Evolutionary conservation across 345 rosid genomes (phyloP).

Genomic region (Gossypium longicalyx): DNA sequence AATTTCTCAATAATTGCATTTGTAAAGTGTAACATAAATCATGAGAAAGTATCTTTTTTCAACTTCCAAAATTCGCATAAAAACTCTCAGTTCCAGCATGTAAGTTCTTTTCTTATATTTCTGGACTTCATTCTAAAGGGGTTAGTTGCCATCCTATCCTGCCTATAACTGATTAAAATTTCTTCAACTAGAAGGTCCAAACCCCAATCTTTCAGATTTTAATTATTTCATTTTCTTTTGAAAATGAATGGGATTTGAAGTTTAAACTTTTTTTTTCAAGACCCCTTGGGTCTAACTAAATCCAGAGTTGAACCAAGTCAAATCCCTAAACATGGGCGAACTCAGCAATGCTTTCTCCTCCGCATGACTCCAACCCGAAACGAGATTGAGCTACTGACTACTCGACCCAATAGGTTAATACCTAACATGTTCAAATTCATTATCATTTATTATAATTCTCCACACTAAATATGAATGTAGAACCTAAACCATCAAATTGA

Average conservation of each 20-base stretch:
- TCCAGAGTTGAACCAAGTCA: too few relatives aligned
- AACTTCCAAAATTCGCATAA: background rate
- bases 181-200: slow-evolving; percentile 4
- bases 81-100: background rate
- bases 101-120: background rate
- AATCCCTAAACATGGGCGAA: too few relatives aligned
- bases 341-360: too few relatives aligned
- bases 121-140: background rate
- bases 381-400: too few relatives aligned
- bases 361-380: too few relatives aligned
- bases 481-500: slow-evolving; percentile 2
- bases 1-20: background rate
- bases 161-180: background rate
- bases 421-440: background rate
- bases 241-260: background rate
- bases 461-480: background rate
- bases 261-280: background rate
- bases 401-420: too few relatives aligned
- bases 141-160: background rate
- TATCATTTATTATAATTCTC: background rate
- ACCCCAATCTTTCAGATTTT: background rate
- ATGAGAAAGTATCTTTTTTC: background rate
- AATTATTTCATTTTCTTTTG: background rate
- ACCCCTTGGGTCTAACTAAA: too few relatives aligned
- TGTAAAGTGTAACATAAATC: background rate